Conservation (phyloP, 2,329 filamentous ascomycete species). For the Cladosporium oxysporum region DNA sequence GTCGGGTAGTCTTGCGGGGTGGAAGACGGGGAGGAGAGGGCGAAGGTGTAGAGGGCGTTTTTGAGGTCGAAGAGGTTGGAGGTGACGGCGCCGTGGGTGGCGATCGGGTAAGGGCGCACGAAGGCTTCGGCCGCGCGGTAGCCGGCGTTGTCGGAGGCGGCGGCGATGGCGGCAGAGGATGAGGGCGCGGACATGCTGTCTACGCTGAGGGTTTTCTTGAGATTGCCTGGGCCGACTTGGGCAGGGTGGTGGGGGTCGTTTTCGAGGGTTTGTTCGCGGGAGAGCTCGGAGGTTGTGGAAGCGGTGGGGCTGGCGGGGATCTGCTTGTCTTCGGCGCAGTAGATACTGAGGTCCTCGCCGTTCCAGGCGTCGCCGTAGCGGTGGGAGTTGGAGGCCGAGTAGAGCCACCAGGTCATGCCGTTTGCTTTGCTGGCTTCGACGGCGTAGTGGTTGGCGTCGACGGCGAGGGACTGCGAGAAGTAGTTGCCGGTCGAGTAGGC, state of each 20-base stretch:
- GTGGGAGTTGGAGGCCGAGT: constrained; percentile 81
- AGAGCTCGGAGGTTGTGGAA: constrained; percentile 35
- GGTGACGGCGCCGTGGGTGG: constrained; percentile 69
- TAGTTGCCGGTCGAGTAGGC: constrained; percentile 97
- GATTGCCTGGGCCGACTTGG: constrained; percentile 70
- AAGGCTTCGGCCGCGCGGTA: constrained; percentile 92
- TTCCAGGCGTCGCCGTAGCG: constrained; percentile 94
- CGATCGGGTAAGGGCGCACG: constrained; percentile 78
- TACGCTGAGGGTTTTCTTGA: constrained; percentile 71
- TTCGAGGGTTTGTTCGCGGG: not conserved
- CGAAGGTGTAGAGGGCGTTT: constrained; percentile 74
- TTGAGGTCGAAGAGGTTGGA: constrained; percentile 80
- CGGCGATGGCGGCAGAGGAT: constrained; percentile 21
- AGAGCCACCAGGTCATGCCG: constrained; percentile 88
- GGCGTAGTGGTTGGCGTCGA: constrained; percentile 95
- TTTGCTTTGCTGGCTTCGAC: constrained; percentile 81
- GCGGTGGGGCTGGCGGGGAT: constrained; percentile 50
- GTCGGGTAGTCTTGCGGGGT: constrained; percentile 70
- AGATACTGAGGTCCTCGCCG: constrained; percentile 92
- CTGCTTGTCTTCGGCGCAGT: constrained; percentile 76
- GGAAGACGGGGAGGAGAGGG: constrained; percentile 62
- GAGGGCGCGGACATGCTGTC: constrained; percentile 41
- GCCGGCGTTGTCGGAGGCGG: constrained; percentile 60
- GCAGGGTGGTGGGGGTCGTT: constrained; percentile 51
- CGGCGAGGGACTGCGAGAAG: constrained; percentile 83